Evolutionary conservation across 495 filamentous ascomycete genomes (phyloP).

Genomic region (Aspergillus incahuasiensis): DNA sequence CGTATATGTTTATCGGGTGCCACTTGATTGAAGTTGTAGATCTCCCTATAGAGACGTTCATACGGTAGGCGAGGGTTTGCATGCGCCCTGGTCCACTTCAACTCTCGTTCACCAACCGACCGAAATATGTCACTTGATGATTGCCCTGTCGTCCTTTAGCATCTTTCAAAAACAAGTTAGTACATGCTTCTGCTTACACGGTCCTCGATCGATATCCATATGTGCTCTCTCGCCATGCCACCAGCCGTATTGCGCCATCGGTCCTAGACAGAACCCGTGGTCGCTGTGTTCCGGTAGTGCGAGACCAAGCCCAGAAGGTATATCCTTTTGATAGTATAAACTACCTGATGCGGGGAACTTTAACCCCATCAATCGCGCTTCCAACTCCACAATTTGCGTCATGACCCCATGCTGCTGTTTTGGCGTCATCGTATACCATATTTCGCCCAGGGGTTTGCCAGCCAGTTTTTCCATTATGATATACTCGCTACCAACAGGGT

Average conservation of each 20-base stretch:
- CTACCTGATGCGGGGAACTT: conserved; percentile 29
- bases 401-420: conserved; percentile 26
- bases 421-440: conserved; percentile 21
- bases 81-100: conserved; percentile 13
- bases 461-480: conserved; percentile 25
- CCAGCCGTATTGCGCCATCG: conserved; percentile 23
- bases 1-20: conserved; percentile 18
- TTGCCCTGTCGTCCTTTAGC: conserved; percentile 3
- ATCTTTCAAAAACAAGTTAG: background rate
- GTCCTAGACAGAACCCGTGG: conserved; percentile 31
- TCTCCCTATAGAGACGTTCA: conserved; percentile 21
- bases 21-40: conserved; percentile 13
- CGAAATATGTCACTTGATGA: conserved; percentile 17
- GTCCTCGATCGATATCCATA: conserved; percentile 22
- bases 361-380: conserved; percentile 22
- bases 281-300: conserved; percentile 1
- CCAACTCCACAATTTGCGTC: conserved; percentile 25
- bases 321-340: conserved; percentile 24
- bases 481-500: conserved; percentile 26
- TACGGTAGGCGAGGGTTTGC: conserved; percentile 19
- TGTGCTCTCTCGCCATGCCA: conserved; percentile 23
- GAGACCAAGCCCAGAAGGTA: conserved; percentile 7
- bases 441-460: conserved; percentile 20
- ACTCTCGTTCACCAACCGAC: conserved; percentile 19
- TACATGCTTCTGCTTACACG: conserved; percentile 20